phyloP scores from a whole-genome alignment of 257 asterid species.

The Solanum pimpinellifolium region DNA sequence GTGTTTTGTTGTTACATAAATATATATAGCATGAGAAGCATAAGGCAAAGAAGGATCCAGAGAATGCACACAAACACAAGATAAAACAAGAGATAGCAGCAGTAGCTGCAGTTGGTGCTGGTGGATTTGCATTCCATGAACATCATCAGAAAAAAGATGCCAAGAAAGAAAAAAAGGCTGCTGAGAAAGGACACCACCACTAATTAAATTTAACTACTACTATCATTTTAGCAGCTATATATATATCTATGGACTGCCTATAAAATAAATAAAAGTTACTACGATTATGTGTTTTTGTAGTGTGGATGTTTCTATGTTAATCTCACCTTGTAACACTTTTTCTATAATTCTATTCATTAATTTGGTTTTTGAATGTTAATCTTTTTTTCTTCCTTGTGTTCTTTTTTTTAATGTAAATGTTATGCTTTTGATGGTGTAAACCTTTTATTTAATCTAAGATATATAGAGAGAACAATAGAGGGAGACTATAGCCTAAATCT shows the following conservation, averaged over 20 bases:
- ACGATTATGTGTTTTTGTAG: not conserved
- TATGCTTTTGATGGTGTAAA: not conserved
- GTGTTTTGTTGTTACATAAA: not conserved
- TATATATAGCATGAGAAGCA: slow-evolving; percentile 56
- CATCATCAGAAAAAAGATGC: slow-evolving; percentile 57
- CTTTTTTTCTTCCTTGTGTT: not conserved
- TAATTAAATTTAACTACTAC: not conserved
- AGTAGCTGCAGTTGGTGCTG: slow-evolving; percentile 38
- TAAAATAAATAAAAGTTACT: not conserved
- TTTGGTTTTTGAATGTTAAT: not conserved
- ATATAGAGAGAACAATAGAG: not conserved
- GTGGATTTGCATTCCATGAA: slow-evolving; percentile 67
- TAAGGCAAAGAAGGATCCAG: slow-evolving; percentile 57
- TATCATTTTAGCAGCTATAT: not conserved
- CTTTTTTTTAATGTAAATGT: too few species aligned
- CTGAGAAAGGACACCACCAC: slow-evolving; percentile 19
- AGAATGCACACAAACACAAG: slow-evolving; percentile 46
- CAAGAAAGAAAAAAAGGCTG: slow-evolving; percentile 31
- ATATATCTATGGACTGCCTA: not conserved
- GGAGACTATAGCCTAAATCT: not conserved
- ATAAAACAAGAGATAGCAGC: slow-evolving; percentile 54
- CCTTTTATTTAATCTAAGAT: not conserved
- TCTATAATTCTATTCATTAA: not conserved
- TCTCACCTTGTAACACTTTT: not conserved
- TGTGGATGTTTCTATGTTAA: not conserved